These are phyloP conservation scores for Corynascus novoguineensis DNA, from an alignment of 495 filamentous ascomycete genomes.

Conservation along the genomic window DNA sequence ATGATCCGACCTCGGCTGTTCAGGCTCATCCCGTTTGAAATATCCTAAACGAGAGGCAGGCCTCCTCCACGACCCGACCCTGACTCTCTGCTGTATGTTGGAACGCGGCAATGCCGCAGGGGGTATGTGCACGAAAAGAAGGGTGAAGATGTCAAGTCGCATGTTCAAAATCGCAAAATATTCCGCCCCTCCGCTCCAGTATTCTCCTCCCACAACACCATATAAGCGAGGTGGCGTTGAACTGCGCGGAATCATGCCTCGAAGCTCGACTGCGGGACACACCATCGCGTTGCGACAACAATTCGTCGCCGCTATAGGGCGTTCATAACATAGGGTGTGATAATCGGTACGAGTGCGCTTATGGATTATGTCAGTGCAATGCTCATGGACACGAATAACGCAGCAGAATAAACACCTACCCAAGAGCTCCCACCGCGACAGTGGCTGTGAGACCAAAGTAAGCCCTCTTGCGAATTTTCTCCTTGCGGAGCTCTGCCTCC, in stretches of 20 bases:
- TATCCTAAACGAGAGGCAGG: background rate
- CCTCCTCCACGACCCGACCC: background rate
- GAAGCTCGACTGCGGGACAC: background rate
- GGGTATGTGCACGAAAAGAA: constrained; percentile 20
- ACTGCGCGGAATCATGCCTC: background rate
- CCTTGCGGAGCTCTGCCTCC: constrained; percentile 69
- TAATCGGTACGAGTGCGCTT: constrained; percentile 39
- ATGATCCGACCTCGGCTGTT: background rate
- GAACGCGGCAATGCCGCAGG: constrained; percentile 15
- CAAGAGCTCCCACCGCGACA: constrained; percentile 59
- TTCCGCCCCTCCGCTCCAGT: background rate
- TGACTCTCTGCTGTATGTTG: background rate
- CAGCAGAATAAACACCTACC: constrained; percentile 57
- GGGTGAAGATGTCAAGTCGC: background rate
- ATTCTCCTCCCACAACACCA: constrained; percentile 14
- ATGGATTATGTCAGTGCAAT: constrained; percentile 12
- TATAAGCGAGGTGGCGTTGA: background rate
- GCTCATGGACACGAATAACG: background rate
- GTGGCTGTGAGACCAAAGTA: constrained; percentile 78
- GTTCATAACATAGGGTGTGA: constrained; percentile 52
- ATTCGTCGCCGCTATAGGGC: constrained; percentile 30
- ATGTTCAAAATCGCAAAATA: constrained; percentile 5
- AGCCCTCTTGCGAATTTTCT: constrained; percentile 76
- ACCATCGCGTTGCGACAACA: background rate
- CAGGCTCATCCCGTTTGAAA: background rate